Base-by-base conservation (phyloP, 805 yeast genomes). In the Candida nonsorbophila region DNA sequence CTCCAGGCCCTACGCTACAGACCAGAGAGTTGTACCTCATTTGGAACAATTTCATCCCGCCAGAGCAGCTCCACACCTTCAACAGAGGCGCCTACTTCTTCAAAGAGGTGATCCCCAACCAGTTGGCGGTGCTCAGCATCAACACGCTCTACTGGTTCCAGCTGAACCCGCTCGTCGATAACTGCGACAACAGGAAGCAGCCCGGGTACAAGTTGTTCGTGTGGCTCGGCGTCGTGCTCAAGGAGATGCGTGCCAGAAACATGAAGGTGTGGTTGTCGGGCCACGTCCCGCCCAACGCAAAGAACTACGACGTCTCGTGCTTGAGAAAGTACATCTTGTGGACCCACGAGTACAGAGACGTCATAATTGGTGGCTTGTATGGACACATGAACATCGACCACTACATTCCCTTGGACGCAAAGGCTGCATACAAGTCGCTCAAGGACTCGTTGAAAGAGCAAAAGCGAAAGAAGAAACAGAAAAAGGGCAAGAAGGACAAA, bases 301-400 rank as follows among this genome's bases (percentile, higher is more conserved):
- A 84, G 51, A 85, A 85, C 51, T 75, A 72, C 37, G 94, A 85
- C 44, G 62, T 69, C 12, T 66, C 79, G 24, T 85, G 95, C 48
- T 77, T 73, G 41, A 64, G 85, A 28, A 84, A 84, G 52, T 80
- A 77, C 53, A 72, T 82, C 14, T 67, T 77, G n/a, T 85, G 94
- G 94, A 57, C 77, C 20, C 75, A 84, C 45, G 95, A 84, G 49
- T 85, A 80, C 49, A 66, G 94, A 40, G 95, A 85, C 51, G 72
- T 85, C 22, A 81, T 85, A 16, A 65, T 86, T 38, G 95, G 95
- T 12, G 86, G 88, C 7, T 57, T 85, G 17, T 85, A 72, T 51
- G 95, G 95, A 0, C 95, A 85, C 50, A 85, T 85, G 95, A 85
- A 85, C 53, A 64, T 84, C 31, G 95, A 86, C 49, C 95, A 85